Base-by-base conservation (phyloP, 1,284 basidiomycete genomes). In the Apiotrichum akiyoshidainum region DNA sequence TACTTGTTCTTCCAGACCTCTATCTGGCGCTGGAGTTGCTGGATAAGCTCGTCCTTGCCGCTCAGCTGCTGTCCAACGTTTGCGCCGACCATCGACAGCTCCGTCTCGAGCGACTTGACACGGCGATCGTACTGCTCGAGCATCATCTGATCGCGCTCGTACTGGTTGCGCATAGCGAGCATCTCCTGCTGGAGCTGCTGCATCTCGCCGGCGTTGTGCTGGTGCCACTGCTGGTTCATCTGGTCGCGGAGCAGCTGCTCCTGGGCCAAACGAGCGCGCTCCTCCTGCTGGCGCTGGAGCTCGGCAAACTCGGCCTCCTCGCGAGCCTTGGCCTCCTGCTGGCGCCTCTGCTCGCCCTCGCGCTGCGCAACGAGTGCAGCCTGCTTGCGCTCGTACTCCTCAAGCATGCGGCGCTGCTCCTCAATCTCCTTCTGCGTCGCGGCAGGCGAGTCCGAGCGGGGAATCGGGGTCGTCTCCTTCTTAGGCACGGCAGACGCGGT, bases 1-100 rank as follows among this genome's bases (percentile, higher is more conserved):
- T 99, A 99, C 80, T 99, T 99, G 82, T 93, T 94, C 63, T 92
- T 88, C 96, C 96, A 99, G 22, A 96, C 81, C 9, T 87, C 89
- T 63, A 97, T 93, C 79, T 99, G 96, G 73, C 96, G 92, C 77
- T 98, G 95, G 14, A 99, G 84, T 76, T 96, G 92, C 72, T 87
- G 87, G 74, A 99, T 92, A 70, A 99, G 82, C 33, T 98, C 93
- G 73, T 99, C 96, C 79, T 99, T 99, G 52, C 90, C 88, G 55
- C 82, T 77, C 80, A 98, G 84, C 76, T 99, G 96, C 6, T 91
- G 88, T 61, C 85, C 86, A 64, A 96, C 85, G 71, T 95, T 93
- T 64, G 84, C 81, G 39, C 85, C 84, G 63, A 93, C 86, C 57
- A 87, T 86, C 55, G 82, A 83, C 46, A 99, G 83, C 75, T 99